Conservation (phyloP, 78 protist species). For the Creolimax fragrantissima region DNA sequence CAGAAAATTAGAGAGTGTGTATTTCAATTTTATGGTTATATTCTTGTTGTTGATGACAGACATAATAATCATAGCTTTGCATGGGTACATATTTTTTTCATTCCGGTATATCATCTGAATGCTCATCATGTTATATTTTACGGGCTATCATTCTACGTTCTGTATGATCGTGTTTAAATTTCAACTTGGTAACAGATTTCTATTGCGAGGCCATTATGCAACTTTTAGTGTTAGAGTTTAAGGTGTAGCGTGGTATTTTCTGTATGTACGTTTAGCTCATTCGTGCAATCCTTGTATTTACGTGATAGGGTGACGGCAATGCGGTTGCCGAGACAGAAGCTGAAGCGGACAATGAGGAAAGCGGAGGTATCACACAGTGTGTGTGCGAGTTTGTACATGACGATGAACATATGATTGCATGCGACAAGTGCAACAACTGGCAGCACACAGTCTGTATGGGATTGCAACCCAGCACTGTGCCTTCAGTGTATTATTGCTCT, state of each 20-base stretch:
- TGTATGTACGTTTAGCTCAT: neutral
- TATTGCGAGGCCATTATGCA: neutral
- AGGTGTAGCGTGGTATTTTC: neutral
- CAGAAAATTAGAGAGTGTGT: too few relatives aligned
- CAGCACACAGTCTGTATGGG: constrained; percentile 29
- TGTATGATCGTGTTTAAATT: neutral
- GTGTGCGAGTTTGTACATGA: constrained; percentile 21
- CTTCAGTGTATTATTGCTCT: neutral
- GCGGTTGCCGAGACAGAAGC: neutral
- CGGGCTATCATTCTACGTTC: too few relatives aligned
- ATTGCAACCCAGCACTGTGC: neutral
- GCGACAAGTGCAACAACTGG: constrained; percentile 15
- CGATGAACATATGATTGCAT: constrained; percentile 16
- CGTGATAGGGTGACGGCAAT: neutral
- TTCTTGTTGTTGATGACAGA: too few relatives aligned
- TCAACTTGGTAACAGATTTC: neutral
- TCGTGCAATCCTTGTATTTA: neutral
- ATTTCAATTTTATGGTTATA: too few relatives aligned
- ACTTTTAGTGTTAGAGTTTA: neutral
- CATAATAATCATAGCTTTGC: too few relatives aligned
- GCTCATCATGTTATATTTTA: too few relatives aligned
- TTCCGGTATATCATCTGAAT: too few relatives aligned
- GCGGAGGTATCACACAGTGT: neutral
- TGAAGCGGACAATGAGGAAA: neutral
- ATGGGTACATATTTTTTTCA: too few relatives aligned